Evolutionary conservation across 2,329 filamentous ascomycete species (phyloP).

Genomic region (Neoscytalidium dimidiatum): DNA sequence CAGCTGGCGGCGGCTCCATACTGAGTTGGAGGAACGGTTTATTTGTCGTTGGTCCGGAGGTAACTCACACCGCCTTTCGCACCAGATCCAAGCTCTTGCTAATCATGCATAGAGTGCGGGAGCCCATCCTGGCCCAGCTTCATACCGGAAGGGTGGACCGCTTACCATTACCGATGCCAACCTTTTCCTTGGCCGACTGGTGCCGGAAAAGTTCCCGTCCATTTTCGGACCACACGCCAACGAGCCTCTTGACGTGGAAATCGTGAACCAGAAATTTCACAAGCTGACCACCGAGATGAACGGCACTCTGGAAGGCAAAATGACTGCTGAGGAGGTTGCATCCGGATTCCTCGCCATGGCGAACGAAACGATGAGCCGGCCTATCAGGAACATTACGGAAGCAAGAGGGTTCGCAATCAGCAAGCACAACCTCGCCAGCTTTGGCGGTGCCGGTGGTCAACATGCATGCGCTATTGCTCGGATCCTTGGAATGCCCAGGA

Average conservation of each 20-base stretch:
- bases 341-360: constrained; percentile 30
- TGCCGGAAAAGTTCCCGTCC: constrained; percentile 34
- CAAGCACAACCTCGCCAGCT: constrained; percentile 30
- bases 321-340: constrained; percentile 32
- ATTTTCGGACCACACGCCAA: constrained; percentile 37
- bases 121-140: constrained; percentile 39
- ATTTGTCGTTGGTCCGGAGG: constrained; percentile 84
- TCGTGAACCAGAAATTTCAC: constrained; percentile 43
- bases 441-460: constrained; percentile 38
- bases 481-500: constrained; percentile 46
- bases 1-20: constrained; percentile 68
- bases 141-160: constrained; percentile 37
- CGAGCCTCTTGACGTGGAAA: constrained; percentile 44
- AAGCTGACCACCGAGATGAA: constrained; percentile 49
- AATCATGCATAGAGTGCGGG: constrained; percentile 25
- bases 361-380: constrained; percentile 33
- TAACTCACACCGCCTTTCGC: not conserved
- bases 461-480: constrained; percentile 48
- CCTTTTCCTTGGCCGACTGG: constrained; percentile 33
- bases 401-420: constrained; percentile 28
- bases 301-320: constrained; percentile 31
- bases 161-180: constrained; percentile 39
- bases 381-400: constrained; percentile 32
- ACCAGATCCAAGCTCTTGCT: not conserved
- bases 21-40: constrained; percentile 88